A percentile compares a stretch with the other conserved stretches of the same genome.
Evolutionary conservation across 805 yeast genomes (phyloP).

Genomic region (Nakazawaea laoshanensis): DNA sequence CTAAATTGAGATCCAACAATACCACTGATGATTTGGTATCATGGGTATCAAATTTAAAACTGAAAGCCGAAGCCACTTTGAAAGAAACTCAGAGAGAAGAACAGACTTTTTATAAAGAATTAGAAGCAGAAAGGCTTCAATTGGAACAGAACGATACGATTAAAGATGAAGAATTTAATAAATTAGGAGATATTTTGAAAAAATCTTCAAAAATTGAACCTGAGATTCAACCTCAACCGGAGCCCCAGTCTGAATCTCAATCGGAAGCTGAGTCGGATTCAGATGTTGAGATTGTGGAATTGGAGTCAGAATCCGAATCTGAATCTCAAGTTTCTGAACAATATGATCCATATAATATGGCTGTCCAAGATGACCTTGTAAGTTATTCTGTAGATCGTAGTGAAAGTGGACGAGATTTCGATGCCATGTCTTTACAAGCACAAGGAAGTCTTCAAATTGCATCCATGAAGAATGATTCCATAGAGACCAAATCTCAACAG

Average conservation of each 20-base stretch:
- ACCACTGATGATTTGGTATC: constrained; percentile 14
- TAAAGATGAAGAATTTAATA: constrained; percentile 16
- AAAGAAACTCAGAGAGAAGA: constrained; percentile 26
- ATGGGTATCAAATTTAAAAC: constrained; percentile 27
- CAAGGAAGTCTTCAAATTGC: no score
- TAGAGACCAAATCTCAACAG: no score
- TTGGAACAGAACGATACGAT: constrained; percentile 15
- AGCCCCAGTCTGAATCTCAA: constrained; percentile 11
- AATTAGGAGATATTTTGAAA: constrained; percentile 13
- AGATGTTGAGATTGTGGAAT: no score
- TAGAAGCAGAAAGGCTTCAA: constrained; percentile 21
- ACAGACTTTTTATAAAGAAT: constrained; percentile 23
- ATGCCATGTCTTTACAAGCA: no score
- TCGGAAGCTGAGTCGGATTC: no score
- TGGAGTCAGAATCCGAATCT: no score
- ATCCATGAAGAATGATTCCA: no score
- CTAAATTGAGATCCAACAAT: no score
- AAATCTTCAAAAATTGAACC: constrained; percentile 2
- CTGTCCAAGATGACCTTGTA: constrained; percentile 13
- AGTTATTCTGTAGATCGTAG: constrained; percentile 3
- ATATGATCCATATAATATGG: no score
- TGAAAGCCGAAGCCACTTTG: constrained; percentile 22
- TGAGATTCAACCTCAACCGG: constrained; percentile 5
- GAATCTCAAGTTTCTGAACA: no score
- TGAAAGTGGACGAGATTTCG: no score